Base-by-base conservation (phyloP, 2,329 filamentous ascomycete species). In the Colletotrichum cereale region DNA sequence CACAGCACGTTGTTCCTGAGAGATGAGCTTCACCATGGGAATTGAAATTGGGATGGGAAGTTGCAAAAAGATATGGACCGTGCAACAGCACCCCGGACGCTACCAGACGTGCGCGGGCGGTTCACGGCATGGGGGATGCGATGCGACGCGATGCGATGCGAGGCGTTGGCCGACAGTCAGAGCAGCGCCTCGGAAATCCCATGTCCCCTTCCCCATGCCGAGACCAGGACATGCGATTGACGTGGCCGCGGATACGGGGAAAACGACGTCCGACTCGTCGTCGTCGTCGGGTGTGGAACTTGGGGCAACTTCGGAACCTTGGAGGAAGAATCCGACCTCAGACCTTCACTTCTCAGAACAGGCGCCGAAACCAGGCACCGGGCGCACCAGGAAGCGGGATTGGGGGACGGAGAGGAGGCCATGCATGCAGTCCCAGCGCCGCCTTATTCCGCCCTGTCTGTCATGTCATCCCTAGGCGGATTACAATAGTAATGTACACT, bases 51-150 rank as follows among this genome's bases (percentile, higher is more conserved):
- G 16, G n/a, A 48, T 26, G 31, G 24, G 47, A 57, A 26, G 66
- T 65, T 40, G 50, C 42, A 48, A 56, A 50, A 56, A 67, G 60
- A 64, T 44, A 44, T 47, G 66, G 66, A 57, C 66, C 66, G 67
- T 70, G 62, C 63, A 38, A 61, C 31, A 55, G 31, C 47, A 24
- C 58, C 67, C 67, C 44, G 29, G 44, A 36, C 44, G 40, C 31
- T 24, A 18, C 29, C 38, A 52, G 44, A 58, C 7, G 18, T 10
- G n/a, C 31, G 16, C 31, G 16, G 58, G 58, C 47, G 47, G 16
- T 66, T 56, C 52, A 16, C 55, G 31, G 10, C 38, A 47, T 52
- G 53, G 53, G 67, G 61, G 36, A 61, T 26, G 44, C 26, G 62
- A 70, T 61, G 62, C 38, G 36, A 61, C 21, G 44, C 26, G 62